These are phyloP conservation scores for Trichoderma sp. DNA, from an alignment of 2,329 filamentous ascomycete genomes.

Conservation along the genomic window DNA sequence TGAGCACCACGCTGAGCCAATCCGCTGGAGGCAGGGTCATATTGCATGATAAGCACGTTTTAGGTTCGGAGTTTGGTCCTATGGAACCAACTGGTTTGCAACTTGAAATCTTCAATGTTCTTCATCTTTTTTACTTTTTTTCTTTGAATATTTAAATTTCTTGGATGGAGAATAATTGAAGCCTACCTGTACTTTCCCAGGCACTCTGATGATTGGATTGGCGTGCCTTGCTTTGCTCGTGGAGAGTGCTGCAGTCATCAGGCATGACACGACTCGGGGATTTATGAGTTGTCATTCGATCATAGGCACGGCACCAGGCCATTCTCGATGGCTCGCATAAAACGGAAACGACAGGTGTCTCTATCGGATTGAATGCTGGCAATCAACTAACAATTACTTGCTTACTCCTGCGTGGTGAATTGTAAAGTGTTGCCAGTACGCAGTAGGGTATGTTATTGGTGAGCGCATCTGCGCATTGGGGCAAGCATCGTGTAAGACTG, in stretches of 20 bases:
- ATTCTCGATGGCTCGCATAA: not conserved
- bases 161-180: not conserved
- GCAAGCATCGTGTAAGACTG: not conserved
- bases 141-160: too few relatives aligned
- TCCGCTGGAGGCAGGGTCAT: constrained; percentile 1
- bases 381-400: not conserved
- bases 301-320: not conserved
- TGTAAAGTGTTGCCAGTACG: not conserved
- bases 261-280: constrained; percentile 7
- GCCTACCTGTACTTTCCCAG: not conserved
- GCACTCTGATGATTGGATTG: not conserved
- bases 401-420: constrained; percentile 11
- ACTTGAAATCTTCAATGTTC: not conserved
- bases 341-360: constrained; percentile 4
- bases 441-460: not conserved
- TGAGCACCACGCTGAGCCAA: not conserved
- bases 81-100: not conserved
- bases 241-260: not conserved
- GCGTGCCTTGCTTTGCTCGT: constrained; percentile 5
- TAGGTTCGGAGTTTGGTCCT: not conserved
- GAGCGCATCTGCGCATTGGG: not conserved
- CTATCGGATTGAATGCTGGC: not conserved
- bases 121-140: not conserved
- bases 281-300: constrained; percentile 6
- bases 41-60: not conserved